Evolutionary conservation across 495 filamentous ascomycete genomes (phyloP), one percentile per base, ranked within the genome.

Genomic region (Tricharina praecox): DNA sequence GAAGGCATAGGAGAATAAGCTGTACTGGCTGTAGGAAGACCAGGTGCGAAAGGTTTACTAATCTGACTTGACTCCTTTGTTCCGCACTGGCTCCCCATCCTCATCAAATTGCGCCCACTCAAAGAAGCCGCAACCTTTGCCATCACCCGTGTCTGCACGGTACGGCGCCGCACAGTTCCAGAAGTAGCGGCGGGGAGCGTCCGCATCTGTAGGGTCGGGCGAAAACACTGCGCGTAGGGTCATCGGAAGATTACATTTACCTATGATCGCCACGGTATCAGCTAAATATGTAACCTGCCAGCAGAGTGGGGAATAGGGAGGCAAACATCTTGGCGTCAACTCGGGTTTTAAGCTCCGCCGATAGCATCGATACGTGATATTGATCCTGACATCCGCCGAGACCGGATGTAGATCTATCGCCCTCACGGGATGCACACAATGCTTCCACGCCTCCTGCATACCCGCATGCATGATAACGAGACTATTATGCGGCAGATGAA

Each of bases 401-500:
- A 95, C 50, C 0, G 87, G 82, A 63, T 97, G 90, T 10, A 80
- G 81, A 47, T 81, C 79, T 38, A 94, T 78, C 2, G 76, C 70
- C 45, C 70, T 70, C 0, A 82, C 77, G 0, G 86, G 80, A 0
- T 72, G 65, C 37, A 97, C 81, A 49, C 70, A 75, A 58, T 87
- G 80, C 54, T 85, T 85, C 80, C 80, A 85, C 43, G 72, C 74
- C 51, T 85, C 80, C 54, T 85, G 80, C 79, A 82, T 84, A 49
- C 90, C 85, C 0, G 87, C 84, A 59, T 94, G 85, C 90, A 97
- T 97, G 3, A 95, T 66, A 0, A 97, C 66, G 1, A 97, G 70
- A 0, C 82, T 87, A 60, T 95, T 96, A 63, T 97, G 90, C 1
- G 86, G 87, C 0, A 96, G 75, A 59, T 90, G 83, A 45, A 97